Base-by-base conservation (phyloP, 305 asterid genomes). In the Salvia sclarea region DNA sequence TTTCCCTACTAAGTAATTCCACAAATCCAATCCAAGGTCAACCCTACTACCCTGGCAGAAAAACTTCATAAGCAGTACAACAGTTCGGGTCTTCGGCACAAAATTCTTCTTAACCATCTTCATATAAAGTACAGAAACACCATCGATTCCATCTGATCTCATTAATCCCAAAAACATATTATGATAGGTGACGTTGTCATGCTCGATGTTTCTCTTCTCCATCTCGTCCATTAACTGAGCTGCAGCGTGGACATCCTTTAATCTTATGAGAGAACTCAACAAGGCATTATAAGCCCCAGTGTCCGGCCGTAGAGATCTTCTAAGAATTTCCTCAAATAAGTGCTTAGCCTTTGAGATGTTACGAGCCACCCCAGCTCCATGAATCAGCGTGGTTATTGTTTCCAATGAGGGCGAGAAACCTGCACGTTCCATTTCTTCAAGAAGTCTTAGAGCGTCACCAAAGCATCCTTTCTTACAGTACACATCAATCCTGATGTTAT, bases 361-460 rank as follows among this genome's bases (percentile, higher is more conserved):
- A 55, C 81, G 82, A 76, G 81, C 95, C 73, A 94, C 41, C 60
- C 99, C 99, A 17, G 98, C 99, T 68, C 99, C 96, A 68, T 94
- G 96, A 69, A 91, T 89, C 69, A 94, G 76, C 11, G 98, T 91
- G 54, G 98, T 89, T 52, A 91, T 83, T 10, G 95, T 91, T 70
- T 91, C 83, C 17, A 89, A 28, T 5, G 97, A 83, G 61, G 99
- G 89, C 16, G 58, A 38, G 74, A 79, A 81, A 40, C 77, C 75
- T n/a, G 75, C 76, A 24, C 53, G 56, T 64, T 87, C 91, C 98
- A 94, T 94, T 76, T 85, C 96, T 71, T 84, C 88, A 64, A 85
- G 74, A 64, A 94, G 89, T 74, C 91, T 89, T 63, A 91, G 70
- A 68, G 97, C 96, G 74, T 89, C 91, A 55, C 85, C 88, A 61